A percentile compares a stretch with the other conserved stretches of the same genome.
phyloP scores from a whole-genome alignment of 805 yeast genomes.

The Metschnikowia santaceciliae region DNA sequence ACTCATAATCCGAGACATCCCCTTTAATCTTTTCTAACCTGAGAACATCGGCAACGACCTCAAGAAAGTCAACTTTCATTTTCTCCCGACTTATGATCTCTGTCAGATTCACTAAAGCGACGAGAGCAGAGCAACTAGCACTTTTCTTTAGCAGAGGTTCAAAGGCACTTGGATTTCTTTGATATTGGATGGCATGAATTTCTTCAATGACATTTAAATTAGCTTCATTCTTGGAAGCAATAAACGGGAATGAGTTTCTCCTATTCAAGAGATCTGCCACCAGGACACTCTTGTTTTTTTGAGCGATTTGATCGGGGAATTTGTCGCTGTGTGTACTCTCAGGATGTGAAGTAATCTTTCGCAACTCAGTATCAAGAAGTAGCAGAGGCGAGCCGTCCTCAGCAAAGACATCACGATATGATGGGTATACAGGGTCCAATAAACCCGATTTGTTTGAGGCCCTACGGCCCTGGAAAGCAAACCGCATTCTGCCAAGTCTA shows the following conservation, averaged over 20 bases:
- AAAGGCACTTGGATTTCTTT: not conserved
- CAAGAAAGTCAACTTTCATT: slow-evolving; percentile 7
- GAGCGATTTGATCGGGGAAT: not conserved
- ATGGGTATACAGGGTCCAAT: not conserved
- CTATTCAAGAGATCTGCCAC: slow-evolving; percentile 21
- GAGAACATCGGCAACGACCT: not conserved
- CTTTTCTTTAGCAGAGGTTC: slow-evolving; percentile 9
- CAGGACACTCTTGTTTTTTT: not conserved
- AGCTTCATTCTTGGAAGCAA: slow-evolving; percentile 12
- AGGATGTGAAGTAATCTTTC: slow-evolving; percentile 3
- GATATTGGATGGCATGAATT: slow-evolving; percentile 8
- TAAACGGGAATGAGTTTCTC: slow-evolving; percentile 33
- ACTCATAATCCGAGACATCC: not conserved
- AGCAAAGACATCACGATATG: not conserved
- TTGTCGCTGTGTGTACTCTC: not conserved
- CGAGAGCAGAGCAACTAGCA: slow-evolving; percentile 24
- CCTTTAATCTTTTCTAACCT: slow-evolving; percentile 2
- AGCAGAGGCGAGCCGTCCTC: not conserved
- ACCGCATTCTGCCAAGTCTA: slow-evolving; percentile 33
- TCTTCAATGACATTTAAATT: slow-evolving; percentile 22
- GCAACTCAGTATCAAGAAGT: slow-evolving; percentile 11
- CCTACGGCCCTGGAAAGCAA: slow-evolving; percentile 28
- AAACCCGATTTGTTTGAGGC: not conserved
- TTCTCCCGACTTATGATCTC: slow-evolving; percentile 7
- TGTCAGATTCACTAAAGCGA: slow-evolving; percentile 11